These are phyloP conservation scores for Eucalyptus tenuipes DNA, from an alignment of 345 rosid genomes.

Conservation along the genomic window DNA sequence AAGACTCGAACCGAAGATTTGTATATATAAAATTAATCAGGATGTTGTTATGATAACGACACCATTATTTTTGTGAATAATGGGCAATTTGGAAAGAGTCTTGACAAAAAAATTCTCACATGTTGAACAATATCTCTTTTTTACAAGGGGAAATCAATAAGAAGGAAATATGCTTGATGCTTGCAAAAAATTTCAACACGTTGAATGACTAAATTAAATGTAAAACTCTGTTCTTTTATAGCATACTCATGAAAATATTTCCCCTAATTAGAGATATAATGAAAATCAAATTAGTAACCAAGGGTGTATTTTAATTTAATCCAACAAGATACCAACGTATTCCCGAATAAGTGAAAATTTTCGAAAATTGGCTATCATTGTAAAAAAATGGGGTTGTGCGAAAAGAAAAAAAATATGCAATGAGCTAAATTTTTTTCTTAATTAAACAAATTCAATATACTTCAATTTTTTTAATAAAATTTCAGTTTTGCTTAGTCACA, in stretches of 20 bases:
- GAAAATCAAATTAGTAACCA: not conserved
- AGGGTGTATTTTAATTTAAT: no score
- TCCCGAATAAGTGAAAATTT: not conserved
- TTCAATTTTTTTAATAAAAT: not conserved
- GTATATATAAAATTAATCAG: no score
- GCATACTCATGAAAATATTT: not conserved
- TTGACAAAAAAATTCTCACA: not conserved
- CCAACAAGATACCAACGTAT: no score
- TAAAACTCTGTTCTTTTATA: no score
- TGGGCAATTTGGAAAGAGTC: not conserved
- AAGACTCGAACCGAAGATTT: accelerated
- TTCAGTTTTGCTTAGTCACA: not conserved
- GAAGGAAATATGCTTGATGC: not conserved
- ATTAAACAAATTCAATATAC: not conserved
- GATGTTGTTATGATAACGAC: not conserved
- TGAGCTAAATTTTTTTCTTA: not conserved
- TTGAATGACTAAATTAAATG: no score
- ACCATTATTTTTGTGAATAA: not conserved
- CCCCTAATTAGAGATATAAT: not conserved
- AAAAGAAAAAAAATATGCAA: not conserved
- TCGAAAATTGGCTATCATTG: accelerated
- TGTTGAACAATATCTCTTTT: not conserved
- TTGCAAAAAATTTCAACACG: accelerated
- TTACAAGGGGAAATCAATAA: not conserved
- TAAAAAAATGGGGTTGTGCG: accelerated